Conservation (phyloP, 345 rosid species). For the Heritiera littoralis region DNA sequence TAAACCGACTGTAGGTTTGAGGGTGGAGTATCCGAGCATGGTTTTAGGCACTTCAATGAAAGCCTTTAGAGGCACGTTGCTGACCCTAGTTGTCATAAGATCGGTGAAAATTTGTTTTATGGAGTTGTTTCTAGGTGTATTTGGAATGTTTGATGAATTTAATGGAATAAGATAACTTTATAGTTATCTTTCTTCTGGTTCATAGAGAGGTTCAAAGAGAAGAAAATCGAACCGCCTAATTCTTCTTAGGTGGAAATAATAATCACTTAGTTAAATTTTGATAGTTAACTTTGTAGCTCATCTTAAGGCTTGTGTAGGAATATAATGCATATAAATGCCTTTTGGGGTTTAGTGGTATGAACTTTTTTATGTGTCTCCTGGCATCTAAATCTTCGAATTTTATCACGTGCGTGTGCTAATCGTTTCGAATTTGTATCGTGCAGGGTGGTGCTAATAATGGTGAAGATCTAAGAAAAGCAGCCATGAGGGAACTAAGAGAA, state of each 20-base stretch:
- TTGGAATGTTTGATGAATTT: background rate
- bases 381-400: conserved; percentile 1
- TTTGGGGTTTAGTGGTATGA: background rate
- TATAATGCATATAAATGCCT: background rate
- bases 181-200: too few species aligned
- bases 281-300: background rate
- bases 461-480: conserved; percentile 70
- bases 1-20: background rate
- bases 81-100: background rate
- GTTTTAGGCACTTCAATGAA: background rate
- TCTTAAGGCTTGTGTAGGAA: background rate
- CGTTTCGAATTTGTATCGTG: background rate
- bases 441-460: conserved; percentile 79
- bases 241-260: too few species aligned
- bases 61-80: background rate
- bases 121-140: background rate
- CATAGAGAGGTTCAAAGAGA: too few species aligned
- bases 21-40: background rate
- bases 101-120: background rate
- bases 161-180: background rate
- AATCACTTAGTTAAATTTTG: too few species aligned
- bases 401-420: background rate
- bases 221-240: too few species aligned
- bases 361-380: background rate
- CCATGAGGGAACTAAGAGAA: conserved; percentile 73